Base-by-base conservation (phyloP, 345 rosid genomes). In the Fremontodendron californicum region DNA sequence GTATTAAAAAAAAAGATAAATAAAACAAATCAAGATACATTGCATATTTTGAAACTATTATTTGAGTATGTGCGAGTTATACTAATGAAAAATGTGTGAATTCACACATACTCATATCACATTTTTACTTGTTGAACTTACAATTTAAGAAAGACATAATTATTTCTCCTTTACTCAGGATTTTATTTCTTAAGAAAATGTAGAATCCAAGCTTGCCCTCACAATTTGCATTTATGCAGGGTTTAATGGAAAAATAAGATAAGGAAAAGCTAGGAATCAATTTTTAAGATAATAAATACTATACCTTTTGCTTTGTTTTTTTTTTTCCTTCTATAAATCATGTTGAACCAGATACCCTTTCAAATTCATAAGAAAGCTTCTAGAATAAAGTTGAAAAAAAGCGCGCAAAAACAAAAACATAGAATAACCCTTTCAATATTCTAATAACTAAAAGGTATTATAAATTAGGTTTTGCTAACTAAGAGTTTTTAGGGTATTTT, bases 281-380 rank as follows among this genome's bases (percentile, higher is more conserved):
- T 16, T 45, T 46, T 25, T 7, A 16, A 70, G 63, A 72, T 54
- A n/a, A 72, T 31, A 33, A 71, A 55, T n/a, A 33, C 6, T 35
- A 40, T 23, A 9, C 73, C 25, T 43, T 23, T 68, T 42, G 4
- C n/a, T n/a, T n/a, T n/a, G n/a, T n/a, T n/a, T 3, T 33, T 33
- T 33, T 54, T 54, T 8, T 54, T n/a, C 58, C 21, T n/a, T n/a
- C 16, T 4, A 6, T 11, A 37, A 55, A 73, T n/a, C 33, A 10
- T n/a, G 64, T 39, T 73, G 76, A 55, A 74, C 66, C 66, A 40
- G 54, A 58, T 74, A 74, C 77, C 65, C 67, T 42, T 68, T 68
- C 52, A 11, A 74, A 12, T 58, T 74, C 66, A 58, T 21, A 58
- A 58, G 23, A 73, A 57, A 55, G 31, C 23, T 55, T 57, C 1